Base-by-base conservation (phyloP, 2,329 filamentous ascomycete genomes). In the Diaporthe caulivora region DNA sequence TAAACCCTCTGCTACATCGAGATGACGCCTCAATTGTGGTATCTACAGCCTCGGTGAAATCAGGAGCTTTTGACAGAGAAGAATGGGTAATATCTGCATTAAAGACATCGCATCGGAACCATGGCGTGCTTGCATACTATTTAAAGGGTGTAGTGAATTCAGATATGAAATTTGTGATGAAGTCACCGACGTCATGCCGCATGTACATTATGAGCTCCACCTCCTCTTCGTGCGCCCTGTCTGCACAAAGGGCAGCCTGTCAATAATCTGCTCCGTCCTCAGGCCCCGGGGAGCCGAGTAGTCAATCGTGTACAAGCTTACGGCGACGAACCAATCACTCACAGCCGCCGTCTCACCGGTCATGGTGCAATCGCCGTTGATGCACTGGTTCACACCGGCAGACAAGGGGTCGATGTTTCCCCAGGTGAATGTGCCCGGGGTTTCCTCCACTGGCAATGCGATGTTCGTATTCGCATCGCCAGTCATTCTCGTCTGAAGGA, bases 291-390 rank as follows among this genome's bases (percentile, higher is more conserved):
- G 87, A 8, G 87, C 86, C 76, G 85, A 83, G 74, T 87, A 88
- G 72, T 89, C 87, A 26, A 88, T 82, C 0, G 85, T 87, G 73
- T 88, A 89, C 0, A 87, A 80, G 0, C 81, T 84, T 3, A 89
- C 83, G 18, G 81, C 81, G 2, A 84, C 79, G 53, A 82, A 85
- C 0, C 84, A 85, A 18, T 81, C 79, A 65, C 83, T 81, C 15
- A 88, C 82, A 2, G 88, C 81, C 51, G 82, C 82, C 1, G 86
- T 87, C 82, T 89, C 87, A 0, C 87, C 86, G 0, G 86, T 85
- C n/a, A 89, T 77, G 9, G 78, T 79, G 77, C 86, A 87, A 71
- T 89, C 84, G 1, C 87, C 87, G 64, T 89, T 88, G 76, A 88
- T 85, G 72, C 86, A 88, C 1, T 80, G 77, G 70, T 89, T 89